Evolutionary conservation across 2,329 filamentous ascomycete species (phyloP).

Genomic region (Monosporascus sp.): DNA sequence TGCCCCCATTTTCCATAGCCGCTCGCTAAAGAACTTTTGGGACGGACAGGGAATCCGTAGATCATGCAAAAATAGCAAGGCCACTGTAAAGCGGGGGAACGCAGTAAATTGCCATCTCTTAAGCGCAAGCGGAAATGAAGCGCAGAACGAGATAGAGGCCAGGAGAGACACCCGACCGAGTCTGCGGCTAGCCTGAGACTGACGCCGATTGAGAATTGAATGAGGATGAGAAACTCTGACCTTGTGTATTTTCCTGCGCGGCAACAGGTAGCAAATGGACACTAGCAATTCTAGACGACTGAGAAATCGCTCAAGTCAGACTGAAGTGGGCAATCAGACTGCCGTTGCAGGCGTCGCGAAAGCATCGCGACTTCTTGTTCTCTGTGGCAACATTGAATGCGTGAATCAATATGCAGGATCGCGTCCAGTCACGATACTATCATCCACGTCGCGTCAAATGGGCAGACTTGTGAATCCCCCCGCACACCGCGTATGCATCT

Average conservation of each 20-base stretch:
- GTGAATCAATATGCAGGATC: conserved; percentile 12
- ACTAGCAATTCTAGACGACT: neutral
- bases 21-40: neutral
- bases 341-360: neutral
- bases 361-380: conserved; percentile 18
- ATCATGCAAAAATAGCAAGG: neutral
- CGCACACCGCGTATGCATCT: conserved; percentile 10
- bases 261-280: neutral
- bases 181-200: conserved; percentile 9
- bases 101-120: neutral
- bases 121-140: neutral
- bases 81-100: neutral
- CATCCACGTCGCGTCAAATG: conserved; percentile 14
- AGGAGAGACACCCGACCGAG: conserved; percentile 3
- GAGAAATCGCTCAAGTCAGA: no score
- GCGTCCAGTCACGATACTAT: conserved; percentile 16
- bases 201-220: neutral
- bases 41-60: neutral
- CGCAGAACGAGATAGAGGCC: neutral
- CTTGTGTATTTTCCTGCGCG: neutral
- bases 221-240: neutral
- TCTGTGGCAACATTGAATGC: conserved; percentile 16
- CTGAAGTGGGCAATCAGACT: neutral
- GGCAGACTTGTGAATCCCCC: neutral
- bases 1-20: neutral